Evolutionary conservation across 768 basidiomycete species (phyloP).

Genomic region (Russula earlei): DNA sequence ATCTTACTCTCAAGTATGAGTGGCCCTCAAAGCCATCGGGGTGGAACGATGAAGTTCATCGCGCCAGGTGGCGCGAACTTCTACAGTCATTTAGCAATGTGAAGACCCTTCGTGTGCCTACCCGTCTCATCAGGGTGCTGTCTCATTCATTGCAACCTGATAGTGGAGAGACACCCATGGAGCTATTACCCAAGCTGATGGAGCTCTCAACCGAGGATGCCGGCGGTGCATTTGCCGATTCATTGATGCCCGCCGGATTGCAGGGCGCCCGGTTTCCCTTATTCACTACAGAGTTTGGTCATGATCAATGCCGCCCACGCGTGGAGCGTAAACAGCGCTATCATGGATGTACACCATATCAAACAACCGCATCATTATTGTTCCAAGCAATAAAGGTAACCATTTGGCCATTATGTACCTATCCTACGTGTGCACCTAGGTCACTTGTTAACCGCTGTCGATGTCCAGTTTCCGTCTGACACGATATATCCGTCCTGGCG

Average conservation of each 20-base stretch:
- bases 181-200: not conserved
- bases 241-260: not conserved
- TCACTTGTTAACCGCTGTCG: too few species aligned
- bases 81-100: not conserved
- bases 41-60: not conserved
- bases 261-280: not conserved
- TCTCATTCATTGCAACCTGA: not conserved
- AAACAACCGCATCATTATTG: too few species aligned
- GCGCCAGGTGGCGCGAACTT: not conserved
- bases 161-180: not conserved
- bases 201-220: not conserved
- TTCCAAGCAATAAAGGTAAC: too few species aligned
- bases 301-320: too few species aligned
- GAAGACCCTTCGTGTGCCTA: not conserved
- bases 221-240: not conserved
- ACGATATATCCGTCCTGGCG: too few species aligned
- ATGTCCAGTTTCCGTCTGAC: too few species aligned
- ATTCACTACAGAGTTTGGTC: not conserved
- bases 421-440: too few species aligned
- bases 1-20: not conserved
- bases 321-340: too few species aligned
- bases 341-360: too few species aligned
- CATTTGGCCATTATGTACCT: too few species aligned
- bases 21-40: accelerated
- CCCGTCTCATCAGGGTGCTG: not conserved